Base-by-base conservation (phyloP, 148 eudicot genomes). In the Nyssa sinensis region DNA sequence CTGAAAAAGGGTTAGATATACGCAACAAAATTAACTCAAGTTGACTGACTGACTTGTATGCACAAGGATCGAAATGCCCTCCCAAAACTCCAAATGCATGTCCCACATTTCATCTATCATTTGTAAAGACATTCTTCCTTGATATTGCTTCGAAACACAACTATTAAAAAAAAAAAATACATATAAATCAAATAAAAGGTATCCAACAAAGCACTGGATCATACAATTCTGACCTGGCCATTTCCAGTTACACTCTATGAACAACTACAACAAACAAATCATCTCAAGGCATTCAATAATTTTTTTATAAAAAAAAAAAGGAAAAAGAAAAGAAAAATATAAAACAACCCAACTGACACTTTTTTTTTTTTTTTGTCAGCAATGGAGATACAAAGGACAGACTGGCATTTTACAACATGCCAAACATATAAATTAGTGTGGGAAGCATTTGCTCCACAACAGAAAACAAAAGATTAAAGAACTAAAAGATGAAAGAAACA, bases 401-500 rank as follows among this genome's bases (percentile, higher is more conserved):
- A 14, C 31, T 19, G 49, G 21, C 62, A 72, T 78, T 57, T 37
- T 71, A 78, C 76, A 77, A 64, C 70, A 77, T 49, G 7, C 49
- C 59, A 33, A 65, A 24, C 49, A 30, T 72, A 66, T 31, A 72
- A 66, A 78, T 59, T 19, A 64, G 59, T 32, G 58, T 60, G 49
- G 77, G 73, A 59, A 73, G 68, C 72, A 47, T 78, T 78, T 67
- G 77, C 81, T 71, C 65, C 69, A 47, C 80, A 28, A 33, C 64
- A n/a, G 14, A 71, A 65, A 71, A n/a, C 34, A 17, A 21, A 68
- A 21, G 44, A 61, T 24, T 24, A 28, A 23, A 41, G n/a, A 17
- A 47, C 63, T 7, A 44, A 53, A 29, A 11, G 63, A 74, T 65
- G 73, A 57, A 58, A 72, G 25, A 35, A 71, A 59, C 5, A 29